phyloP scores from a whole-genome alignment of 768 basidiomycete genomes.

The Boletus reticulatus region DNA sequence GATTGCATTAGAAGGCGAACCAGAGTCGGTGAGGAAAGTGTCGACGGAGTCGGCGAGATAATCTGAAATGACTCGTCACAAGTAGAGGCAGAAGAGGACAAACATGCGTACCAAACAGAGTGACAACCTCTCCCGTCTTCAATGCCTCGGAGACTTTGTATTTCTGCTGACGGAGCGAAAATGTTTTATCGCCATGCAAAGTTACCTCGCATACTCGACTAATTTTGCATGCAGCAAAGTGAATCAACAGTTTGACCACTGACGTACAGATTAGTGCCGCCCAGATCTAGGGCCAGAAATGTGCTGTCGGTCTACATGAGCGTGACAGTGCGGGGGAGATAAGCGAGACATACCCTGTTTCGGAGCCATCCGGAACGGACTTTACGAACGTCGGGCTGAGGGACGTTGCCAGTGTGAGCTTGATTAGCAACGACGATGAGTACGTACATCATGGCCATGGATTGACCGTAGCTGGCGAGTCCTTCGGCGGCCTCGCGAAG shows the following conservation, averaged over 20 bases:
- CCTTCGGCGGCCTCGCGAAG: constrained; percentile 78
- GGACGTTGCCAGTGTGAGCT: neutral
- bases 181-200: constrained; percentile 86
- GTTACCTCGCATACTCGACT: constrained; percentile 95
- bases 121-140: constrained; percentile 88
- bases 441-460: constrained; percentile 90
- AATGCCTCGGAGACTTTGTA: constrained; percentile 93
- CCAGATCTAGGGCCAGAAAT: constrained; percentile 94
- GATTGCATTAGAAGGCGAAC: constrained; percentile 25
- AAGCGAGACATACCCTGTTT: constrained; percentile 69
- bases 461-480: constrained; percentile 64
- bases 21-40: constrained; percentile 74
- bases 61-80: constrained; percentile 42
- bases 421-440: neutral
- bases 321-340: neutral
- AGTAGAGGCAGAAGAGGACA: neutral
- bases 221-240: constrained; percentile 3
- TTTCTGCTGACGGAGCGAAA: constrained; percentile 90
- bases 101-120: constrained; percentile 69
- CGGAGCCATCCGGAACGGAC: constrained; percentile 91
- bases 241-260: neutral
- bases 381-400: constrained; percentile 90
- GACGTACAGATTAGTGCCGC: constrained; percentile 94
- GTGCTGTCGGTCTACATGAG: constrained; percentile 51
- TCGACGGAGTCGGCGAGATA: constrained; percentile 98